phyloP scores from a whole-genome alignment of 768 basidiomycete species.

The Coprinopsis marcescibilis region DNA sequence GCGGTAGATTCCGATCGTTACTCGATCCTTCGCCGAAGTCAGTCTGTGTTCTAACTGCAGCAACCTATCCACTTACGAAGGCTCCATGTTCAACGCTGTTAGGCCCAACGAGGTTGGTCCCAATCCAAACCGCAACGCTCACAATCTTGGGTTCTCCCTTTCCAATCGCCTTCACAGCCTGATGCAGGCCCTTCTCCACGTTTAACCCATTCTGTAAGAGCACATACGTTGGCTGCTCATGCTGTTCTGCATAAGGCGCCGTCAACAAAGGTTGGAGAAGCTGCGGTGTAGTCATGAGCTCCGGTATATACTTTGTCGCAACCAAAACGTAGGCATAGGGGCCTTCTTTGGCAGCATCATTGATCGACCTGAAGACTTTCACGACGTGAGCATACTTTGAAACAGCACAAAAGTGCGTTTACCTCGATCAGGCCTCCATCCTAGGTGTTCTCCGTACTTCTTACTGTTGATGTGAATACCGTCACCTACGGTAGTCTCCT shows the following conservation, averaged over 20 bases:
- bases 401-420: slow-evolving; percentile 3
- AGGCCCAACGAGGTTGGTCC: slow-evolving; percentile 39
- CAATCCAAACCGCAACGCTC: slow-evolving; percentile 50
- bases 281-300: slow-evolving; percentile 49
- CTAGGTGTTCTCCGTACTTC: slow-evolving; percentile 52
- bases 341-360: slow-evolving; percentile 39
- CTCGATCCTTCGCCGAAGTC: slow-evolving; percentile 34
- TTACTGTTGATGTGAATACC: slow-evolving; percentile 53
- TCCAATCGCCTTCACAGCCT: slow-evolving; percentile 37
- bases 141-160: slow-evolving; percentile 46
- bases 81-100: slow-evolving; percentile 47
- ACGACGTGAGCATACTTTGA: background rate
- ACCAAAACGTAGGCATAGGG: slow-evolving; percentile 62
- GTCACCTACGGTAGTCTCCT: slow-evolving; percentile 28
- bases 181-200: slow-evolving; percentile 62
- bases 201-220: slow-evolving; percentile 69
- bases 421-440: slow-evolving; percentile 65
- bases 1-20: slow-evolving; percentile 52
- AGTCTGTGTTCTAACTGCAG: background rate
- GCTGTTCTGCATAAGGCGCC: slow-evolving; percentile 36
- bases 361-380: slow-evolving; percentile 54
- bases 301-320: slow-evolving; percentile 68
- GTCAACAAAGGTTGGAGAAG: slow-evolving; percentile 54
- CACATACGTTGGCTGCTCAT: slow-evolving; percentile 53
- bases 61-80: slow-evolving; percentile 42